Evolutionary conservation across 2,329 filamentous ascomycete species (phyloP).

Genomic region (Lasiodiplodia citricola): DNA sequence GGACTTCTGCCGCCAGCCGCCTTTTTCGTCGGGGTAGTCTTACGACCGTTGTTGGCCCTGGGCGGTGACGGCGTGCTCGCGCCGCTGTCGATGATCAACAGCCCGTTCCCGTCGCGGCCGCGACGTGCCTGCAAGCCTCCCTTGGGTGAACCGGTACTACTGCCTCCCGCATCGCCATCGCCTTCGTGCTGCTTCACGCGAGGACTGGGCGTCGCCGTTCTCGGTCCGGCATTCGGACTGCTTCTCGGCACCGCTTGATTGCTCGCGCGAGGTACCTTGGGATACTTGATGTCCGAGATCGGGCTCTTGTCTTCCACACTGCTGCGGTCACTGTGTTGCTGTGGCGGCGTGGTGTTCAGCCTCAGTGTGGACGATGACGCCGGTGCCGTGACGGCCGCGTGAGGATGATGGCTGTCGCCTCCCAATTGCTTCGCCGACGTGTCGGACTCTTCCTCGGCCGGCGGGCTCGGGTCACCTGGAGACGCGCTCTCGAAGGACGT

Average conservation of each 20-base stretch:
- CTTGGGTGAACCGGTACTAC: neutral
- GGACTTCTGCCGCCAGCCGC: slow-evolving; percentile 30
- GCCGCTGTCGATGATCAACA: slow-evolving; percentile 37
- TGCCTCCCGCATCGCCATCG: neutral
- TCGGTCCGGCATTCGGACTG: neutral
- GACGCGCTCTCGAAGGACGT: slow-evolving; percentile 55
- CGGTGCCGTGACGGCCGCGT: slow-evolving; percentile 43
- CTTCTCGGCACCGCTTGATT: slow-evolving; percentile 53
- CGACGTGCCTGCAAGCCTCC: slow-evolving; percentile 39
- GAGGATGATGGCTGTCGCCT: slow-evolving; percentile 40
- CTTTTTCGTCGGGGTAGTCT: slow-evolving; percentile 7
- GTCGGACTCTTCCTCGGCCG: slow-evolving; percentile 50
- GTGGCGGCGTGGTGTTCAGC: neutral
- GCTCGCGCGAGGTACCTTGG: slow-evolving; percentile 53
- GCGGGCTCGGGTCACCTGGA: slow-evolving; percentile 46
- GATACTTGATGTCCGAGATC: slow-evolving; percentile 52
- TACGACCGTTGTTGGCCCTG: slow-evolving; percentile 32
- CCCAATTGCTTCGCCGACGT: slow-evolving; percentile 24
- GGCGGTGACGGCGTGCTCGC: slow-evolving; percentile 30
- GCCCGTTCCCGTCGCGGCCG: slow-evolving; percentile 40
- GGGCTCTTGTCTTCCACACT: neutral
- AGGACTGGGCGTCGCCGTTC: slow-evolving; percentile 13
- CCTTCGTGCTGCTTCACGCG: neutral
- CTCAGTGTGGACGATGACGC: neutral
- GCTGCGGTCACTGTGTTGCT: neutral